Conservation (phyloP, 257 asterid genomes). For the Anisodus acutangulus region DNA sequence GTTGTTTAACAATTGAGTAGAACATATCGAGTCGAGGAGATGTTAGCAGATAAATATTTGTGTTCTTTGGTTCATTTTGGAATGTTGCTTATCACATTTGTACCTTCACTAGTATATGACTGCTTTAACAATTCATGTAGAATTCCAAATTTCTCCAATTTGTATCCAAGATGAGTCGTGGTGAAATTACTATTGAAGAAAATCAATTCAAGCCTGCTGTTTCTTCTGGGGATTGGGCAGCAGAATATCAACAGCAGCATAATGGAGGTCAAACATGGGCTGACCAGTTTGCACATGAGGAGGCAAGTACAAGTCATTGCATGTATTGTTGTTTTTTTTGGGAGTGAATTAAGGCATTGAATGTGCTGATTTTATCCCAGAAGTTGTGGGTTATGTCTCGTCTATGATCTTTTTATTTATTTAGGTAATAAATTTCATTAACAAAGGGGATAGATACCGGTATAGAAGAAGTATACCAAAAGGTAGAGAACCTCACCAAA, state of each 20-base stretch:
- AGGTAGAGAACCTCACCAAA: too few relatives aligned
- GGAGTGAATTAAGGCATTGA: background rate
- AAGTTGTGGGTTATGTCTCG: background rate
- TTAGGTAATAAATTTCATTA: too few relatives aligned
- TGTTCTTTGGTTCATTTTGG: background rate
- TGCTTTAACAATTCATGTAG: constrained; percentile 46
- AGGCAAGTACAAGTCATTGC: constrained; percentile 55
- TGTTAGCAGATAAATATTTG: constrained; percentile 27
- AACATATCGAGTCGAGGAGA: constrained; percentile 12
- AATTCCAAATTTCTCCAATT: constrained; percentile 95
- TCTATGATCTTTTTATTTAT: background rate
- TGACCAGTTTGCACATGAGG: constrained; percentile 81
- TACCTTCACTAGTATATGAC: constrained; percentile 1
- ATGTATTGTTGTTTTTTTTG: background rate
- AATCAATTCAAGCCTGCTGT: constrained; percentile 86
- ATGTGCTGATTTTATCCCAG: background rate
- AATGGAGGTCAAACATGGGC: constrained; percentile 88
- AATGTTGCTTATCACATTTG: background rate
- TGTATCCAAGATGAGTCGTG: constrained; percentile 99
- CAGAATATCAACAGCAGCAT: constrained; percentile 84
- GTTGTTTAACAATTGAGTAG: constrained; percentile 15
- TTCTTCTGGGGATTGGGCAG: constrained; percentile 89
- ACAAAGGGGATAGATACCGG: too few relatives aligned
- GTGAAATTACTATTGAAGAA: constrained; percentile 89
- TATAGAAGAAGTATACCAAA: too few relatives aligned